Evolutionary conservation across 192 early-diverging fungal genomes (phyloP).

Genomic region (Pilaira anomala): DNA sequence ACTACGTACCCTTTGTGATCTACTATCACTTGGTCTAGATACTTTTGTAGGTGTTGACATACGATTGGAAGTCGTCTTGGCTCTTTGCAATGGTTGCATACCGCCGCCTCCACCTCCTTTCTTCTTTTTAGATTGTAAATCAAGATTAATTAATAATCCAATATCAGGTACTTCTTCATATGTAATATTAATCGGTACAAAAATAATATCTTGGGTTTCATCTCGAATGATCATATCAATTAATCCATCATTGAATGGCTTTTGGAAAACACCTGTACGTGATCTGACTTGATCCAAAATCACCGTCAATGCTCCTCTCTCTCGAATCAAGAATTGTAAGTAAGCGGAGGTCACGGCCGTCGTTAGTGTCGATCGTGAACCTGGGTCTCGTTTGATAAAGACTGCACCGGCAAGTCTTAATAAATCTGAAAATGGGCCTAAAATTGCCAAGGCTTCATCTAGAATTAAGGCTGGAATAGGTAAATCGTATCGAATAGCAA

Average conservation of each 20-base stretch:
- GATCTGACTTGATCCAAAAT: slow-evolving; percentile 17
- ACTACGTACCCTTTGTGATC: slow-evolving; percentile 8
- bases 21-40: slow-evolving; percentile 8
- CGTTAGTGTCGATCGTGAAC: neutral
- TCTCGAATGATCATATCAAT: slow-evolving; percentile 9
- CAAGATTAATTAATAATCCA: neutral
- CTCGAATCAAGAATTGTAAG: neutral
- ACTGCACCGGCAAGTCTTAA: slow-evolving; percentile 15
- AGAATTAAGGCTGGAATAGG: slow-evolving; percentile 13
- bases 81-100: neutral
- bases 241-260: slow-evolving; percentile 6
- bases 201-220: slow-evolving; percentile 9
- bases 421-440: slow-evolving; percentile 14
- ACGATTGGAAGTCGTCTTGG: neutral
- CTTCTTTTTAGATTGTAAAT: slow-evolving; percentile 10
- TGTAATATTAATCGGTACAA: slow-evolving; percentile 18
- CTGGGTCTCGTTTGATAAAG: slow-evolving; percentile 17
- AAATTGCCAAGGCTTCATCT: slow-evolving; percentile 14
- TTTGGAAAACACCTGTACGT: slow-evolving; percentile 3
- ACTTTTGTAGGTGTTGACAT: slow-evolving; percentile 16
- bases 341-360: slow-evolving; percentile 16
- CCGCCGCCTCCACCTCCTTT: neutral
- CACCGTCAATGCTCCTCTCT: slow-evolving; percentile 10
- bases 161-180: slow-evolving; percentile 21
- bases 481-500: slow-evolving; percentile 17